Base-by-base conservation (phyloP, 768 basidiomycete genomes). In the Tricholoma matsutake region DNA sequence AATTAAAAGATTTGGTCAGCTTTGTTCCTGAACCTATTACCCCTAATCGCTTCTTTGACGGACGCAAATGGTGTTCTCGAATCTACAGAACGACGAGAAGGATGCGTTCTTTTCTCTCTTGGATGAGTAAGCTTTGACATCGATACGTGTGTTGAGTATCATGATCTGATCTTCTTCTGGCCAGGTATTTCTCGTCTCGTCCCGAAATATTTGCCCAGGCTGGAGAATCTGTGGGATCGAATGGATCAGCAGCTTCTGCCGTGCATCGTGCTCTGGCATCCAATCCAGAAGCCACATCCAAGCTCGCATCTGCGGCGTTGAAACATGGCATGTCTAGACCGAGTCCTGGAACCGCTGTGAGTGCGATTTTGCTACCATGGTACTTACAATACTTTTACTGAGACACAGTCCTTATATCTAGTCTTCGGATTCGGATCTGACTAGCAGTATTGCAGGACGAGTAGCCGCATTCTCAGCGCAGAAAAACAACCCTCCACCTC, bases 21-120 rank as follows among this genome's bases (percentile, higher is more conserved):
- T 13, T 28, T 2, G 47, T 49, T 49, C 47, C 47, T 49, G 47
- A 49, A 49, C 13, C 45, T 47, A 8, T 6, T 22, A 25, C 20
- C 47, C 25, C 13, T 25, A 32, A 34, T 34, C 31, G 53, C 29
- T n/a, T 31, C 31, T 28, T 52, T 14, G 16, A 16, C 34, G 25
- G 14, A 31, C 68, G 18, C 43, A 63, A 34, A 91, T 91, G 90
- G 88, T 87, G 43, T 93, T 93, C 68, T 70, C 89, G 58, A 87
- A 82, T 64, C 81, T 93, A 51, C 77, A 83, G 18, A 62, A 74
- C 55, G 75, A 85, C 64, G 91, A 93, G 72, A 92, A 92, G 71
- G 83, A 89, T 58, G 91, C 91, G 13, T 92, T 93, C 73, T 93
- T 93, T 68, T 79, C 82, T 31, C 81, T 93, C 22, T 77, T 93